Evolutionary conservation across 495 filamentous ascomycete species (phyloP).

Genomic region (Penicillium diatomitis): DNA sequence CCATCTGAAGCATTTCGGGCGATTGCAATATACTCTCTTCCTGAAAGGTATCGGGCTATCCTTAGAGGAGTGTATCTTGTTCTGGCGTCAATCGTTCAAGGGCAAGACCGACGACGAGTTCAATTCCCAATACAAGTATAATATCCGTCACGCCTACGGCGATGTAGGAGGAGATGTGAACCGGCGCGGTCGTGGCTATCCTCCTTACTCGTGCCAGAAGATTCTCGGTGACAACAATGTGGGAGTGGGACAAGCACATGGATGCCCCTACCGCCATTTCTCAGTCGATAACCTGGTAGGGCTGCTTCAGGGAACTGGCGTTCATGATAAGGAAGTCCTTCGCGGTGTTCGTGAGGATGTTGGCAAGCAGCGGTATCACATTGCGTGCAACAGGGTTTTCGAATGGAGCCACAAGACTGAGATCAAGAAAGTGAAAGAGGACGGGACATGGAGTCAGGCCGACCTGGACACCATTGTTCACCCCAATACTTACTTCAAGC

Average conservation of each 20-base stretch:
- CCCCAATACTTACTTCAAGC: slow-evolving; percentile 95
- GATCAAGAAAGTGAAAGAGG: slow-evolving; percentile 81
- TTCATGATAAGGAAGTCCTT: slow-evolving; percentile 68
- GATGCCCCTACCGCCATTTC: slow-evolving; percentile 94
- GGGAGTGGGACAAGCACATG: slow-evolving; percentile 76
- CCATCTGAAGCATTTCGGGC: slow-evolving; percentile 87
- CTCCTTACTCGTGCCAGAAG: slow-evolving; percentile 87
- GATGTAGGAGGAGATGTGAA: slow-evolving; percentile 92
- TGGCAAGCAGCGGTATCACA: slow-evolving; percentile 79
- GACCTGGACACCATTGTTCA: slow-evolving; percentile 94
- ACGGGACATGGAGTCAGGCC: slow-evolving; percentile 61
- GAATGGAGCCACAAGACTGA: slow-evolving; percentile 80
- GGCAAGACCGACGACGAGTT: slow-evolving; percentile 83
- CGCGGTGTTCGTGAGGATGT: slow-evolving; percentile 81
- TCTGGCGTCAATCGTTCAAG: slow-evolving; percentile 83
- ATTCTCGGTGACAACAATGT: slow-evolving; percentile 81
- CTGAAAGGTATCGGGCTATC: slow-evolving; percentile 92
- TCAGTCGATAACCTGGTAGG: slow-evolving; percentile 72
- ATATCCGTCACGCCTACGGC: slow-evolving; percentile 85
- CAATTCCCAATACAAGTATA: slow-evolving; percentile 95
- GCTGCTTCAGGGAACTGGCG: slow-evolving; percentile 63
- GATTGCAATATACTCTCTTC: slow-evolving; percentile 94
- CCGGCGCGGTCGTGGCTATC: slow-evolving; percentile 74
- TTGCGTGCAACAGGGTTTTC: slow-evolving; percentile 96
- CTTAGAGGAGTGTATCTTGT: slow-evolving; percentile 84